Evolutionary conservation across 164 flowering plant species (phyloP), one percentile per base, ranked within the genome.

Genomic region (Protea cynaroides): DNA sequence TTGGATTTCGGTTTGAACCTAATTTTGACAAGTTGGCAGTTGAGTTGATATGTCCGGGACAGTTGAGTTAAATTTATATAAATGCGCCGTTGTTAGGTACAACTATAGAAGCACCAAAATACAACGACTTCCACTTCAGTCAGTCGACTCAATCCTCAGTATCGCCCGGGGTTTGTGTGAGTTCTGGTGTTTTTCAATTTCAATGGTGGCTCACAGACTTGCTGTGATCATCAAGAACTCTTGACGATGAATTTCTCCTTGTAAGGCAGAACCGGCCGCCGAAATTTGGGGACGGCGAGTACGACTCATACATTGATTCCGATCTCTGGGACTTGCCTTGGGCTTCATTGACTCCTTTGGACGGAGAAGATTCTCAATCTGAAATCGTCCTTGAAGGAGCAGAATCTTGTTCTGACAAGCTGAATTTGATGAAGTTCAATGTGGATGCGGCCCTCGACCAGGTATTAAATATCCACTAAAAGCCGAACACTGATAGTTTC

Each of bases 261-360:
- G 65, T 65, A 0, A 80, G 68, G 58, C 92, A 90, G 70, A 54
- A 79, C 14, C 96, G 76, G 1, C 97, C 96, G 0, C 86, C 88
- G 11, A 78, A 79, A 56, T 87, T 82, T 71, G 73, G 72, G 53
- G 83, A 81, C 40, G 78, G 78, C 15, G 96, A 93, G 74, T 93
- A 93, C 79, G 84, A 84, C 68, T 82, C 85, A 9, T 84, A 72
- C 74, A 68, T 80, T 9, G 98, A 90, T 78, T 86, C 97, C 29
- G 88, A 88, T 66, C 92, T 93, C 63, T 90, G 87, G 87, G 97
- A 93, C 85, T 76, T 93, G 67, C 98, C 98, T 51, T 87, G 82
- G 4, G 76, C 79, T 25, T 65, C 64, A 25, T 61, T 90, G 70
- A 71, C 71, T 43, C 73, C 52, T 12, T 58, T 75, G 8, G 71